phyloP scores from a whole-genome alignment of 164 flowering plant species.

The Aristolochia californica region DNA sequence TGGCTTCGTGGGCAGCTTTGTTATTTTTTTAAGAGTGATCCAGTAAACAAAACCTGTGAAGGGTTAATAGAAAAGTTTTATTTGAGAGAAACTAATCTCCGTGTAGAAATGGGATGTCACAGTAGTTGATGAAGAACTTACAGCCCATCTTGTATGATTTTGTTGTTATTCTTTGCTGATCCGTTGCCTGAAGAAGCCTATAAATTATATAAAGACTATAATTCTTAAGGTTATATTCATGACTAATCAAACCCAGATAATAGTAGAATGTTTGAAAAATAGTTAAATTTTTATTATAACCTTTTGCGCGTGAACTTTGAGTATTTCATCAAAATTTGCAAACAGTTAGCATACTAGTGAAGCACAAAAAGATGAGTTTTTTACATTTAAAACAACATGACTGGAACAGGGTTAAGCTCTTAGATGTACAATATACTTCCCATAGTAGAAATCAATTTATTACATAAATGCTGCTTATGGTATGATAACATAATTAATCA shows the following conservation, averaged over 20 bases:
- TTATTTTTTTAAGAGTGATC: conserved; percentile 70
- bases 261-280: too few relatives aligned
- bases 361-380: not conserved
- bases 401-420: too few relatives aligned
- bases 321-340: not conserved
- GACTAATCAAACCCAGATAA: too few relatives aligned
- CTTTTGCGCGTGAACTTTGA: too few relatives aligned
- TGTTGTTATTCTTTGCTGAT: conserved; percentile 87
- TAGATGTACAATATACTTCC: too few relatives aligned
- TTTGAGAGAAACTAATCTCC: not conserved
- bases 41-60: conserved; percentile 70
- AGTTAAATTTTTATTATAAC: too few relatives aligned
- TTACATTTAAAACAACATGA: too few relatives aligned
- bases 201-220: conserved; percentile 6
- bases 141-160: conserved; percentile 98
- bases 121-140: conserved; percentile 28
- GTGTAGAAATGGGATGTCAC: not conserved
- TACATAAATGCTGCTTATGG: too few relatives aligned
- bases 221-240: not conserved
- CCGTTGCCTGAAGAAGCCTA: conserved; percentile 89
- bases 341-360: not conserved
- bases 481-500: too few relatives aligned
- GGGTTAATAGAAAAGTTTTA: not conserved
- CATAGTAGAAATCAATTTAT: too few relatives aligned
- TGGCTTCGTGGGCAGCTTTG: conserved; percentile 51